phyloP scores from a whole-genome alignment of 176 grass and related monocot genomes.

The Lolium perenne region DNA sequence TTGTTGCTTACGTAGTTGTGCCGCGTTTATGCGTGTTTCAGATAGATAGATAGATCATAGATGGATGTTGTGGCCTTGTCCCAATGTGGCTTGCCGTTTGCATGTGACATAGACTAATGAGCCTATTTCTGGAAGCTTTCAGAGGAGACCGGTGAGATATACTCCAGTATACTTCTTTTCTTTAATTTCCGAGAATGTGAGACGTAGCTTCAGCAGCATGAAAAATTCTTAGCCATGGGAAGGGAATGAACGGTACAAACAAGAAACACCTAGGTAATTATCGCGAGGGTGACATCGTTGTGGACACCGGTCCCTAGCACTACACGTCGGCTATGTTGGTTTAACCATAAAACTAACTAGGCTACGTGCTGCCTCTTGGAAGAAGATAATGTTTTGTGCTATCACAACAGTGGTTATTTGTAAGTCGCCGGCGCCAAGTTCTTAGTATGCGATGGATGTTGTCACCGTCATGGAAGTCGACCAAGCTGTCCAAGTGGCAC shows the following conservation, averaged over 20 bases:
- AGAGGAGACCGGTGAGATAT: too few species aligned
- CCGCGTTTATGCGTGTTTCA: neutral
- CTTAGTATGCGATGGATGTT: too few species aligned
- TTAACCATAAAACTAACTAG: constrained; percentile 15
- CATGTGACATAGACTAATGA: neutral
- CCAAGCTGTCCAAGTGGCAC: too few species aligned
- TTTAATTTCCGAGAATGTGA: too few species aligned
- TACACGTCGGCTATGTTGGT: neutral
- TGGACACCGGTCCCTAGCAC: neutral
- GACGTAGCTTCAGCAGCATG: neutral
- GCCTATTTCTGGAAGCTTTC: constrained; percentile 31
- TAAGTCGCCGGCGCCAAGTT: neutral
- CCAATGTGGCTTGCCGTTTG: too few species aligned
- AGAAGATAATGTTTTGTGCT: constrained; percentile 22
- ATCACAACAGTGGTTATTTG: neutral
- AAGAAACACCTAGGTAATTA: constrained; percentile 9
- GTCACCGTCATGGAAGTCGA: too few species aligned
- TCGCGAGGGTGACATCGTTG: neutral
- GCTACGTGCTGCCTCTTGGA: neutral
- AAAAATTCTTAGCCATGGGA: neutral
- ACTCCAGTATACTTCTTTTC: too few species aligned
- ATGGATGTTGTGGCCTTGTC: constrained; percentile 6
- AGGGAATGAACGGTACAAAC: neutral
- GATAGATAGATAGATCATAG: neutral
- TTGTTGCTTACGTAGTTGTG: neutral